Evolutionary conservation across 2,329 filamentous ascomycete genomes (phyloP).

Genomic region (Colletotrichum cereale): DNA sequence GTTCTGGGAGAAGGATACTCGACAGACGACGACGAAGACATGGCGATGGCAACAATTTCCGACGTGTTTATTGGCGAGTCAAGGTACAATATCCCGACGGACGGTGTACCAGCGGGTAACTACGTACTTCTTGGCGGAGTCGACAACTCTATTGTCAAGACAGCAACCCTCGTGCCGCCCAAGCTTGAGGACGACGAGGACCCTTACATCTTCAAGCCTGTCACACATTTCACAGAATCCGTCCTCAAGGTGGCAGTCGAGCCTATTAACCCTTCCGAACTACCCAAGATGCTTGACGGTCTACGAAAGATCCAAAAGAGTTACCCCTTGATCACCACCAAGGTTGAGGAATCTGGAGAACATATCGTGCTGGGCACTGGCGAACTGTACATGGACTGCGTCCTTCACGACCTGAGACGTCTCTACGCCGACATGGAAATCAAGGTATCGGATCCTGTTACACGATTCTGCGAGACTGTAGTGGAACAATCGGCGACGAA

Average conservation of each 20-base stretch:
- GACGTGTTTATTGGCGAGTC: slow-evolving; percentile 93
- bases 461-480: slow-evolving; percentile 96
- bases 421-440: slow-evolving; percentile 99
- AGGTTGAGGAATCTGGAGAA: slow-evolving; percentile 97
- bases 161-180: slow-evolving; percentile 87
- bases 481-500: slow-evolving; percentile 98
- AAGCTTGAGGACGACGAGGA: slow-evolving; percentile 89
- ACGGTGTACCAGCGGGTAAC: slow-evolving; percentile 93
- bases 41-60: slow-evolving; percentile 86
- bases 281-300: slow-evolving; percentile 98
- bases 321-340: slow-evolving; percentile 94
- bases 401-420: slow-evolving; percentile 90
- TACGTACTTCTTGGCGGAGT: slow-evolving; percentile 92
- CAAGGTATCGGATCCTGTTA: slow-evolving; percentile 98
- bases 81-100: slow-evolving; percentile 90
- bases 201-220: slow-evolving; percentile 93
- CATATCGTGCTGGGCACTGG: slow-evolving; percentile 95
- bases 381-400: slow-evolving; percentile 99
- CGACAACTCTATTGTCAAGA: slow-evolving; percentile 98
- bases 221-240: slow-evolving; percentile 95
- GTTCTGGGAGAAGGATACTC: slow-evolving; percentile 97
- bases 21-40: slow-evolving; percentile 97
- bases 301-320: slow-evolving; percentile 98
- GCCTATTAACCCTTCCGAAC: slow-evolving; percentile 96
- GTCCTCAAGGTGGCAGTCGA: slow-evolving; percentile 98